phyloP scores from a whole-genome alignment of 129 eudicot species.

The Solidago caesia region DNA sequence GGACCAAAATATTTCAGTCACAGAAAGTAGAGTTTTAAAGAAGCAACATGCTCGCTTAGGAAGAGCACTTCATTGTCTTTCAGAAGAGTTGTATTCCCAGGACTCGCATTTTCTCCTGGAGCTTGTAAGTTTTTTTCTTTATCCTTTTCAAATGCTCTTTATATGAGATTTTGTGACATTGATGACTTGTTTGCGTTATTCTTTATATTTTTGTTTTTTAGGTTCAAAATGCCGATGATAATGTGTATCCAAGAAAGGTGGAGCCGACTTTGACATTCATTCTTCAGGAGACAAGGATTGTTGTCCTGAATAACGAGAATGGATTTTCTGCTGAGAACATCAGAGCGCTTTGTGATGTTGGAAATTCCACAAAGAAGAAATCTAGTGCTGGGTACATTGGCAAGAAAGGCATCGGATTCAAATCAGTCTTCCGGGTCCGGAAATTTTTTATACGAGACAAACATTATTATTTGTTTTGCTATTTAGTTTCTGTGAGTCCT shows the following conservation, averaged over 20 bases:
- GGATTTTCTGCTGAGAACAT: slow-evolving; percentile 81
- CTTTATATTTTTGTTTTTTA: slow-evolving; percentile 21
- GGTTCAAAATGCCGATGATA: slow-evolving; percentile 98
- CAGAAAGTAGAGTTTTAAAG: slow-evolving; percentile 59
- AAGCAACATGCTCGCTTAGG: slow-evolving; percentile 98
- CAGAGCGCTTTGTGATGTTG: slow-evolving; percentile 96
- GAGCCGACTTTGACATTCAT: slow-evolving; percentile 81
- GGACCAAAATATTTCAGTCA: slow-evolving; percentile 47
- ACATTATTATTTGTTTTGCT: neutral
- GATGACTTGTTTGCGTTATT: neutral
- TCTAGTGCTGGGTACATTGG: slow-evolving; percentile 87
- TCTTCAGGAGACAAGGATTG: slow-evolving; percentile 56
- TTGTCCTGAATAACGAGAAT: slow-evolving; percentile 70
- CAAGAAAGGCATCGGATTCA: slow-evolving; percentile 97
- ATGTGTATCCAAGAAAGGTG: slow-evolving; percentile 56
- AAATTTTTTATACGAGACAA: neutral
- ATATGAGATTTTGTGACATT: neutral
- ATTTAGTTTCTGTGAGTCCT: neutral
- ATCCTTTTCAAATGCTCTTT: neutral
- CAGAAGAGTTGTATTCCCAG: slow-evolving; percentile 88
- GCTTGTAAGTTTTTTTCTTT: slow-evolving; percentile 48
- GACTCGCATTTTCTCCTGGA: slow-evolving; percentile 95
- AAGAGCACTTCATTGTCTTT: slow-evolving; percentile 97
- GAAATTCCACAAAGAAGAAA: slow-evolving; percentile 86
- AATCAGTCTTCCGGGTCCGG: slow-evolving; percentile 90